A percentile compares a stretch with the other conserved stretches of the same genome.
These are phyloP conservation scores for Lupinus albus DNA, from an alignment of 306 rosid genomes.

Conservation along the genomic window DNA sequence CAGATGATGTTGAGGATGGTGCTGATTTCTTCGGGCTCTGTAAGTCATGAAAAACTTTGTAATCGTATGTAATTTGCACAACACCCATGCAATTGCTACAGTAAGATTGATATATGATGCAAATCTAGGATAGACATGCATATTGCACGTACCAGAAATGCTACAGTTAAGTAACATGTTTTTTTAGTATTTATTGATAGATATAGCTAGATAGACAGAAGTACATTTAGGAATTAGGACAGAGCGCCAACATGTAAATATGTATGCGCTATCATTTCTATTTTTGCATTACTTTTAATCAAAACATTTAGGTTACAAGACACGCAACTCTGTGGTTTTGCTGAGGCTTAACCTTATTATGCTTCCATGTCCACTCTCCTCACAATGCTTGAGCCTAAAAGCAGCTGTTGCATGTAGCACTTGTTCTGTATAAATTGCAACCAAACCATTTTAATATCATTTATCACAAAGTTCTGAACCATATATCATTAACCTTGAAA, in stretches of 20 bases:
- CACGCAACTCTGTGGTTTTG: too few relatives aligned
- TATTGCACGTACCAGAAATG: too few relatives aligned
- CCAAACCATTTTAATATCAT: not conserved
- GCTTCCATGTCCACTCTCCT: constrained; percentile 66
- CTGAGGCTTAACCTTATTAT: too few relatives aligned
- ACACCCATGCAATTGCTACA: too few relatives aligned
- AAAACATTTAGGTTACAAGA: too few relatives aligned
- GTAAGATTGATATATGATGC: too few relatives aligned
- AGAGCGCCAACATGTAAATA: constrained; percentile 17
- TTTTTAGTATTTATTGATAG: too few relatives aligned
- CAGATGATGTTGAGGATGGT: constrained; percentile 89
- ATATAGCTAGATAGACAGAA: too few relatives aligned
- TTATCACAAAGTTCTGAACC: not conserved
- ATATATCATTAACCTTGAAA: too few relatives aligned
- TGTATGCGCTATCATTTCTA: not conserved
- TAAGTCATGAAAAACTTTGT: constrained; percentile 29
- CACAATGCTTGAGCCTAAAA: constrained; percentile 70
- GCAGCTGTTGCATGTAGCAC: constrained; percentile 76
- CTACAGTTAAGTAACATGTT: too few relatives aligned
- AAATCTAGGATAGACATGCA: too few relatives aligned
- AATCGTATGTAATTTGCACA: not conserved
- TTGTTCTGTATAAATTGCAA: constrained; percentile 56
- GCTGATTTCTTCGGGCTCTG: constrained; percentile 76
- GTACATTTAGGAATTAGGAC: not conserved
- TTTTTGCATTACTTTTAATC: constrained; percentile 18